Evolutionary conservation across 2,329 filamentous ascomycete species (phyloP), one percentile per base, ranked within the genome.

Genomic region (Salinomyces thailandicus): DNA sequence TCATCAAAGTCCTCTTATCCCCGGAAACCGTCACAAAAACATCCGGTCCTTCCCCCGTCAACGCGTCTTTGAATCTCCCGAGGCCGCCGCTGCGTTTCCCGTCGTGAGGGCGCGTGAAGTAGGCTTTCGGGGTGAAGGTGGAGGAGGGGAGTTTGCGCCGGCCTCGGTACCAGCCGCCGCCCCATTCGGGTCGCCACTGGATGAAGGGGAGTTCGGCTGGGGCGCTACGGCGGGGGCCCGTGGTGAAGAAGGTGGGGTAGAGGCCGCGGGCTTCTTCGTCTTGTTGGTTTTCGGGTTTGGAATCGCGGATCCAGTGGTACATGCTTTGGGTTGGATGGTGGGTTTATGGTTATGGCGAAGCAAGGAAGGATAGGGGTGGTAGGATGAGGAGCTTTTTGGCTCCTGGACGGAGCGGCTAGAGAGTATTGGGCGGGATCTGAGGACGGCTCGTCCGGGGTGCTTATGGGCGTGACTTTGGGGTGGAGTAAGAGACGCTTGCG

Each of bases 91-190:
- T 48, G 13, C 59, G 54, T 27, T 57, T 60, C 18, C 63, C 62
- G 41, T 69, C 66, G 31, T 59, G 58, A 0, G 65, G 66, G 52
- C 66, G 66, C 11, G 65, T 56, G 39, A 58, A 64, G 49, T 62
- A 61, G 32, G 64, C 59, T 15, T 55, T 52, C n/a, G 57, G 50
- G 37, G 58, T 60, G 9, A 58, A 49, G 13, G 47, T 41, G n/a
- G n/a, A n/a, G n/a, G 8, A n/a, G 4, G 13, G 13, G 8, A 36
- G 18, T 6, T 14, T 7, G 17, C n/a, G 15, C 8, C 37, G 40
- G 15, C 50, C 48, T 42, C 50, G 49, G 15, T 48, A 45, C 53
- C 53, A 56, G 26, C 48, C 40, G 3, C 41, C 32, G 17, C 27
- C 19, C 1, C 29, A 11, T 13, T 36, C 33, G 14, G 41, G 33